Evolutionary conservation across 2,329 filamentous ascomycete genomes (phyloP), one percentile per base, ranked within the genome.

Genomic region (Phialemonium atrogriseum): DNA sequence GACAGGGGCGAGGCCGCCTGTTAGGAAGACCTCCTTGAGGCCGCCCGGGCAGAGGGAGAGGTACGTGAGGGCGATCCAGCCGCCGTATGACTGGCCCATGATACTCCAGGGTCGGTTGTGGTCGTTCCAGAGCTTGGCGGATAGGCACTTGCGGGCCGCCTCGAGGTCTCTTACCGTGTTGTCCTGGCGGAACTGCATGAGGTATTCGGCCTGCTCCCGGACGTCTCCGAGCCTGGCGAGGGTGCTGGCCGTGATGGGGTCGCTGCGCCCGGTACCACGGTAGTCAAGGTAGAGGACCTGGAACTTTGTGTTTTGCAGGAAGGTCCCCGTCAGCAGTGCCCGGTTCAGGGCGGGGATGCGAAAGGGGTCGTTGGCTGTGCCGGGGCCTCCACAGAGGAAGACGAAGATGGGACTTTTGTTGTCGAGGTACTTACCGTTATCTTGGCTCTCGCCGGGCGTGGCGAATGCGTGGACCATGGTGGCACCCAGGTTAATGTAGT

Each of bases 81-180:
- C 81, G 18, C 82, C 82, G 49, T 82, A 87, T 19, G 72, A 79
- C 53, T 86, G 81, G 3, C 80, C 81, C 40, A 84, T 68, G 18
- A 83, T 61, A 19, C 66, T 74, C 78, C 78, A 84, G 51, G 76
- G 78, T 47, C 71, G 66, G 0, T 72, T 70, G 38, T 72, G 75
- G 18, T 73, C 67, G 5, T 14, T 21, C 10, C 9, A 9, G 3
- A 18, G 3, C 1, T 19, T 4, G 4, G 56, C 57, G 0, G 68
- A 75, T 26, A 86, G 55, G 7, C 63, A 68, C 38, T 72, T 63
- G 2, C 82, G 66, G 10, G 87, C 67, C 3, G 80, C 78, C 48
- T 87, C 82, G 35, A 79, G 80, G 44, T 87, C 82, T 28, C 68
- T 68, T 6, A 85, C 80, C 36, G 86, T 86, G 44, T 67, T 80